Base-by-base conservation (phyloP, 2,329 filamentous ascomycete genomes). In the Lachnellula occidentalis region DNA sequence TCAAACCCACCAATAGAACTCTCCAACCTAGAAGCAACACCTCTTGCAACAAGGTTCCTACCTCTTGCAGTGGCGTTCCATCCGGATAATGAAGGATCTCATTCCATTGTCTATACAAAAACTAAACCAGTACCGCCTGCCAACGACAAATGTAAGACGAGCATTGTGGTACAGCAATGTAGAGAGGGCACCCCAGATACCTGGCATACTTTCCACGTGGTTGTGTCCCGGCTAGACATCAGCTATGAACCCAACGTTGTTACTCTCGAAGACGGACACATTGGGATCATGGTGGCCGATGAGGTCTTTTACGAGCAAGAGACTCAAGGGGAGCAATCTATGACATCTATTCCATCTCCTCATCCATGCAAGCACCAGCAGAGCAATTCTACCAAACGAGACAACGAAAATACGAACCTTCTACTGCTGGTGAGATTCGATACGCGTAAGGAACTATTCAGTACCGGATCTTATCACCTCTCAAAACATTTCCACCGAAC, bases 391-490 rank as follows among this genome's bases (percentile, higher is more conserved):
- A 21, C 4, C 7, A 6, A 31, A 27, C 22, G 21, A 45, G 22
- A 12, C 12, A 12, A 45, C 6, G 22, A 45, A 14, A 45, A 12
- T 22, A 22, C 24, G 8, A 31, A 27, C 5, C 34, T 45, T 21
- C 31, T 46, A 4, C 21, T 46, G 19, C 39, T 57, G n/a, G 34
- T 52, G 17, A 53, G 48, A 48, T 62, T 62, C 48, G 53, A 59
- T 24, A 48, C 55, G 12, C 19, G 49, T 15, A 54, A 45, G 3
- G 46, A 51, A 9, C 5, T 43, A 17, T 59, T 62, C 45, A 46
- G 24, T 43, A 42, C 42, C 5, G 34, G 24, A 22, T 41, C 48
- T n/a, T 53, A 56, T 34, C 56, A 51, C 37, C 22, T 49, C 21
- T 49, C 55, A 27, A 34, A 22, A 14, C 15, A 24, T 17, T 5